Evolutionary conservation across 257 asterid species (phyloP).

Genomic region (Solanum dulcamara): DNA sequence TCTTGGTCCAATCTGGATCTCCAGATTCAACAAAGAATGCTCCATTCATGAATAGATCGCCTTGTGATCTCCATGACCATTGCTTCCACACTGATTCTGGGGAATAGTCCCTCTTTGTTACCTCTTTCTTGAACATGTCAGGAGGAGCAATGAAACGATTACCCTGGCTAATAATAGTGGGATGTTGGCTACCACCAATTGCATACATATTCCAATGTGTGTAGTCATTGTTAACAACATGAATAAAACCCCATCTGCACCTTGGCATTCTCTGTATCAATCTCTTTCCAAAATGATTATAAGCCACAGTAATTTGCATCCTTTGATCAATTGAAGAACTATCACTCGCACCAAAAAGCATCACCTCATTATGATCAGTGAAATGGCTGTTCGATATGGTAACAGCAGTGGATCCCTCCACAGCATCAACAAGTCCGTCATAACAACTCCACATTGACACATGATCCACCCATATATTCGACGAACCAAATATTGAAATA

Average conservation of each 20-base stretch:
- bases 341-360: conserved; percentile 75
- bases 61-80: conserved; percentile 91
- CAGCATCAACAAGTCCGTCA: conserved; percentile 63
- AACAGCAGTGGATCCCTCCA: conserved; percentile 59
- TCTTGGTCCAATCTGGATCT: conserved; percentile 31
- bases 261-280: conserved; percentile 89
- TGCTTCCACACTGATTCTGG: conserved; percentile 37
- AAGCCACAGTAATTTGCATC: conserved; percentile 81
- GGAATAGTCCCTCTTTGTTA: conserved; percentile 64
- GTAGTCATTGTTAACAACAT: conserved; percentile 83
- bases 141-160: conserved; percentile 77
- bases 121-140: conserved; percentile 33
- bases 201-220: conserved; percentile 97
- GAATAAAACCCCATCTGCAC: conserved; percentile 64
- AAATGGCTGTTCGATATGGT: conserved; percentile 74
- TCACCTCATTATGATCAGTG: conserved; percentile 77
- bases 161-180: conserved; percentile 82
- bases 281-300: conserved; percentile 82
- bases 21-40: conserved; percentile 74
- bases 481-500: conserved; percentile 51
- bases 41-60: conserved; percentile 56
- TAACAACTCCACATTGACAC: conserved; percentile 52
- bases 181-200: conserved; percentile 74
- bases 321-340: conserved; percentile 23
- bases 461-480: conserved; percentile 77